A percentile compares a stretch with the other conserved stretches of the same genome.
Evolutionary conservation across 164 flowering plant species (phyloP).

Genomic region (Tetrastigma voinierianum): DNA sequence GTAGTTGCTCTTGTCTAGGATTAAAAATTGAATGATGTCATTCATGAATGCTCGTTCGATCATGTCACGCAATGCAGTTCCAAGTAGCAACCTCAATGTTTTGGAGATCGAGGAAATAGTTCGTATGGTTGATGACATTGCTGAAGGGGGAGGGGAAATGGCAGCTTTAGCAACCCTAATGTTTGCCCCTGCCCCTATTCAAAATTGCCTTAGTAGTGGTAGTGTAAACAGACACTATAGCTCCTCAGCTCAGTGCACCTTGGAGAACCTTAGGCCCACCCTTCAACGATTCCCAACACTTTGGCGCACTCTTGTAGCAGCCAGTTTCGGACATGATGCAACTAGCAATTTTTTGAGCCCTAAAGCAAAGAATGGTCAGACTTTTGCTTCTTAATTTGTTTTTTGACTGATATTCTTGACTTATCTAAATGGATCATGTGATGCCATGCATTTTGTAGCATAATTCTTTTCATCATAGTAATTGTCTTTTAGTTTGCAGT

Average conservation of each 20-base stretch:
- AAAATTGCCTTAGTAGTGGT: slow-evolving; percentile 79
- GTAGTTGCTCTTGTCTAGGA: slow-evolving; percentile 79
- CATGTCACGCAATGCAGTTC: slow-evolving; percentile 43
- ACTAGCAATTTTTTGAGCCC: slow-evolving; percentile 34
- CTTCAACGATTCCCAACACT: slow-evolving; percentile 83
- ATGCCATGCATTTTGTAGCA: not conserved
- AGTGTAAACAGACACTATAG: slow-evolving; percentile 69
- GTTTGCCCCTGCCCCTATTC: slow-evolving; percentile 84
- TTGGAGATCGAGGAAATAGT: slow-evolving; percentile 71
- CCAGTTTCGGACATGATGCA: slow-evolving; percentile 79
- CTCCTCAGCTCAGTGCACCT: slow-evolving; percentile 87
- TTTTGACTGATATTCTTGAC: not conserved
- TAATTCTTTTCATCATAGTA: not conserved
- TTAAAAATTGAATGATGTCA: slow-evolving; percentile 81
- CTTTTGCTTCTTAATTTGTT: slow-evolving; percentile 3
- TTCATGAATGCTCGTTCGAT: slow-evolving; percentile 82
- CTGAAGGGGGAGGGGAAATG: slow-evolving; percentile 96
- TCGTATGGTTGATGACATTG: slow-evolving; percentile 89
- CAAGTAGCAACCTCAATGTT: slow-evolving; percentile 39
- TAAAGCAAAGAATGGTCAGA: slow-evolving; percentile 52
- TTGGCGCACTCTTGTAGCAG: slow-evolving; percentile 81
- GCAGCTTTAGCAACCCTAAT: slow-evolving; percentile 95
- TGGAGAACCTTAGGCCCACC: slow-evolving; percentile 84
- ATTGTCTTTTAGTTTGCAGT: slow-evolving; percentile 27
- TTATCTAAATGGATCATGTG: not conserved